Conservation (phyloP, 2,329 filamentous ascomycete species). For the Trichoderma pleuroti region DNA sequence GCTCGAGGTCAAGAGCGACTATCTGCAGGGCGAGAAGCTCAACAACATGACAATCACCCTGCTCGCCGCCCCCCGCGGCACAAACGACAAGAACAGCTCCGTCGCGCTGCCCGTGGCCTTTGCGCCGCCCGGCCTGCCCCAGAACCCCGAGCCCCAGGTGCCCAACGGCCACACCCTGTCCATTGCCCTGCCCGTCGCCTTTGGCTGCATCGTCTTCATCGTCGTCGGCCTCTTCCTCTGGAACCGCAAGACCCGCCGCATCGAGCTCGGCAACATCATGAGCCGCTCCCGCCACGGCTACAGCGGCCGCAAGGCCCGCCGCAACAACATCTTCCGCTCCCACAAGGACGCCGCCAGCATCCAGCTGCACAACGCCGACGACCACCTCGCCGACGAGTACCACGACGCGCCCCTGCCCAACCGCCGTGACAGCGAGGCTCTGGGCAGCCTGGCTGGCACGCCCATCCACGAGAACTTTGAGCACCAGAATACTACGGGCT, state of each 20-base stretch:
- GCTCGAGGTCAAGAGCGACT: constrained; percentile 38
- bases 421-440: constrained; percentile 44
- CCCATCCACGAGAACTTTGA: constrained; percentile 43
- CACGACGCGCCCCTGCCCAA: constrained; percentile 21
- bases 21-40: constrained; percentile 36
- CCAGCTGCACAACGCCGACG: constrained; percentile 34
- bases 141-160: constrained; percentile 33
- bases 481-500: constrained; percentile 34
- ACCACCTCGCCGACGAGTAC: constrained; percentile 23
- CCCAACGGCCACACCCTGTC: constrained; percentile 42
- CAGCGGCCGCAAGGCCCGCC: constrained; percentile 36
- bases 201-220: constrained; percentile 46
- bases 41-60: constrained; percentile 51
- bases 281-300: constrained; percentile 44
- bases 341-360: constrained; percentile 37
- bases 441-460: constrained; percentile 48
- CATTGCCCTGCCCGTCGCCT: constrained; percentile 51
- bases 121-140: constrained; percentile 33
- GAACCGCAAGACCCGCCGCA: constrained; percentile 49
- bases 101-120: constrained; percentile 40
- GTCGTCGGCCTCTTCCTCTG: constrained; percentile 55
- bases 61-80: constrained; percentile 36
- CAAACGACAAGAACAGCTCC: constrained; percentile 38
- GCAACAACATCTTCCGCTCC: constrained; percentile 36
- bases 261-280: constrained; percentile 52